A percentile compares a stretch with the other conserved stretches of the same genome.
Conservation (phyloP, 1,139 yeast genomes). For the Geotrichum restrictum region DNA sequence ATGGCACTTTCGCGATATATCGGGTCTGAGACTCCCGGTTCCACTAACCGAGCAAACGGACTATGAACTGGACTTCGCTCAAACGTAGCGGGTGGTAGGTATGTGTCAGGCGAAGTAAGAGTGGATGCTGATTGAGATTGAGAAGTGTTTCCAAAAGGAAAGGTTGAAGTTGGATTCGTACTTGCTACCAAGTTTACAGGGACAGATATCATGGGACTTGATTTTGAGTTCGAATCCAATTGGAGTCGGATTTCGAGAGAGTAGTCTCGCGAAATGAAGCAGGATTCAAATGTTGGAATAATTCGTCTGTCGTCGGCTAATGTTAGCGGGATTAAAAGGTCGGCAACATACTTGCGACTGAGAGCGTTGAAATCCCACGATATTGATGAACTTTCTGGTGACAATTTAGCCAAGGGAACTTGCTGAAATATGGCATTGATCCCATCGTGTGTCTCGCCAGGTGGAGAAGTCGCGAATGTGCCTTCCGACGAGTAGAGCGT, state of each 20-base stretch:
- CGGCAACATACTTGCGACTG: neutral
- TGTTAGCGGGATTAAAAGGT: neutral
- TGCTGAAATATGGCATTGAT: neutral
- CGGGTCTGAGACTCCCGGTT: slow-evolving; percentile 2
- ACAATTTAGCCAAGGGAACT: neutral
- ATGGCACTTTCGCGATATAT: neutral
- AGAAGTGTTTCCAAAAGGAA: neutral
- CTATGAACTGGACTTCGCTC: neutral
- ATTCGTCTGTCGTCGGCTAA: neutral
- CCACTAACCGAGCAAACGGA: neutral
- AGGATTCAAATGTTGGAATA: slow-evolving; percentile 13
- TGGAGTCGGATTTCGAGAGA: neutral
- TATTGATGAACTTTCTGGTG: neutral
- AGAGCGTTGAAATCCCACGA: neutral
- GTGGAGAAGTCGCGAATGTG: neutral
- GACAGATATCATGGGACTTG: slow-evolving; percentile 1
- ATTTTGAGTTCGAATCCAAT: neutral
- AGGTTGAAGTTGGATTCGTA: neutral
- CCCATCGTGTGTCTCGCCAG: neutral
- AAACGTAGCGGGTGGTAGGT: neutral
- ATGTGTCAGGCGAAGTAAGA: neutral
- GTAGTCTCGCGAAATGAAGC: slow-evolving; percentile 15
- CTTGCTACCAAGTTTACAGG: neutral
- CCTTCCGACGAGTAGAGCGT: neutral
- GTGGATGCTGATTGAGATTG: neutral